phyloP scores from a whole-genome alignment of 2,329 filamentous ascomycete genomes.

The Fusarium globosum region DNA sequence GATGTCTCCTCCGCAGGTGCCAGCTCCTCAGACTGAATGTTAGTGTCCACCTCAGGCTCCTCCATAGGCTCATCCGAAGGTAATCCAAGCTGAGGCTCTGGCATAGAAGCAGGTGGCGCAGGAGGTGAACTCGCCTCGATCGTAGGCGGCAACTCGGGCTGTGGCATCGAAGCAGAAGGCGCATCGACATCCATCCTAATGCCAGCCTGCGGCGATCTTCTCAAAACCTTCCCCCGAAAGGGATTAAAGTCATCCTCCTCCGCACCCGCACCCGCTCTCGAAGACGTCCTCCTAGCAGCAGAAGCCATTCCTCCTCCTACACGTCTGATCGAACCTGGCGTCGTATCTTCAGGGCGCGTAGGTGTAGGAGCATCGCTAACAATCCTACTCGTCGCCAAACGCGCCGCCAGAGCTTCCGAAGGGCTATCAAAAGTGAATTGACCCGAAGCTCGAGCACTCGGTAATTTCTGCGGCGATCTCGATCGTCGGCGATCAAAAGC shows the following conservation, averaged over 20 bases:
- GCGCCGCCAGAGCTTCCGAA: slow-evolving; percentile 46
- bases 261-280: slow-evolving; percentile 60
- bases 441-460: slow-evolving; percentile 3
- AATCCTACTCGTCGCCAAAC: slow-evolving; percentile 43
- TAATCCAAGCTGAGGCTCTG: background rate
- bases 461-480: slow-evolving; percentile 50
- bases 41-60: background rate
- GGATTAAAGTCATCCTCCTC: slow-evolving; percentile 41
- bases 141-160: slow-evolving; percentile 16
- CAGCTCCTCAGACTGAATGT: background rate
- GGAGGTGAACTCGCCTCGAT: slow-evolving; percentile 5
- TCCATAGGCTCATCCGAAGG: background rate
- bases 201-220: slow-evolving; percentile 48
- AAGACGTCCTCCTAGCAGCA: slow-evolving; percentile 54
- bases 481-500: slow-evolving; percentile 61
- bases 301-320: slow-evolving; percentile 49
- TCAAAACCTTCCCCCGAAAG: slow-evolving; percentile 45
- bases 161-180: slow-evolving; percentile 31
- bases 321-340: slow-evolving; percentile 26
- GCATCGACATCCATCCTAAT: slow-evolving; percentile 7
- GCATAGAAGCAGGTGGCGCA: slow-evolving; percentile 27
- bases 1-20: background rate
- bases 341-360: slow-evolving; percentile 21
- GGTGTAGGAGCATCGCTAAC: slow-evolving; percentile 40
- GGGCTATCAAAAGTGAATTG: slow-evolving; percentile 41